Evolutionary conservation across 306 rosid species (phyloP).

Genomic region (Acacia melanoxylon): DNA sequence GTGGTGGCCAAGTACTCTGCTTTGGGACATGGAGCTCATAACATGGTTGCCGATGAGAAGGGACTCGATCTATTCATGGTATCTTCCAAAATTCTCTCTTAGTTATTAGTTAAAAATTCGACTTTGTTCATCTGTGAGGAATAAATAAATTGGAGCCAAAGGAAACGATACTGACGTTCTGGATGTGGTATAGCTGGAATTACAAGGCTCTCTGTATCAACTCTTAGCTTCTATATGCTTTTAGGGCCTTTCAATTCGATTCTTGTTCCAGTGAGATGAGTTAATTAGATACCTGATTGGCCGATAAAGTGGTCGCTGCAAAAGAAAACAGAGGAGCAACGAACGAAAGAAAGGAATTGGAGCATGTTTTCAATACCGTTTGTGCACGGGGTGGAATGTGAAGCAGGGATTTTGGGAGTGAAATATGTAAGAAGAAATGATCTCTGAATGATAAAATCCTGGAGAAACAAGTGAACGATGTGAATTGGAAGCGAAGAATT

Average conservation of each 20-base stretch:
- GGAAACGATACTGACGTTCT: not conserved
- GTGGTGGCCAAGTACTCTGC: conserved; percentile 74
- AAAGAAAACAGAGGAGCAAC: not conserved
- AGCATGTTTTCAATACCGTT: not conserved
- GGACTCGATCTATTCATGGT: conserved; percentile 85
- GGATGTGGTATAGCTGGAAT: not conserved
- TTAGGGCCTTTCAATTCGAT: not conserved
- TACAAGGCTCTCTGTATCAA: not conserved
- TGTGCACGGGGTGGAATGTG: not conserved
- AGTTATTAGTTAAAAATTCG: not conserved
- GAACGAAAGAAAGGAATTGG: not conserved
- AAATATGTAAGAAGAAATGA: not conserved
- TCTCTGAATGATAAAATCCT: not conserved
- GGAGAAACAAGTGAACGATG: not conserved
- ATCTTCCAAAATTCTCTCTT: conserved; percentile 7
- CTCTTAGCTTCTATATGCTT: not conserved
- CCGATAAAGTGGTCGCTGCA: not conserved
- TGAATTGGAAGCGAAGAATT: not conserved
- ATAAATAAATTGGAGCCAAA: not conserved
- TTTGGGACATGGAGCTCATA: conserved; percentile 45
- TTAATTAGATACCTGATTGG: not conserved
- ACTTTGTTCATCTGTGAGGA: not conserved
- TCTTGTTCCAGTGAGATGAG: not conserved
- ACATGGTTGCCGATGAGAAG: conserved; percentile 62
- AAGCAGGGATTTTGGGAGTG: not conserved